These are phyloP conservation scores for Thymus quinquecostatus DNA, from an alignment of 257 asterid species.

Conservation along the genomic window DNA sequence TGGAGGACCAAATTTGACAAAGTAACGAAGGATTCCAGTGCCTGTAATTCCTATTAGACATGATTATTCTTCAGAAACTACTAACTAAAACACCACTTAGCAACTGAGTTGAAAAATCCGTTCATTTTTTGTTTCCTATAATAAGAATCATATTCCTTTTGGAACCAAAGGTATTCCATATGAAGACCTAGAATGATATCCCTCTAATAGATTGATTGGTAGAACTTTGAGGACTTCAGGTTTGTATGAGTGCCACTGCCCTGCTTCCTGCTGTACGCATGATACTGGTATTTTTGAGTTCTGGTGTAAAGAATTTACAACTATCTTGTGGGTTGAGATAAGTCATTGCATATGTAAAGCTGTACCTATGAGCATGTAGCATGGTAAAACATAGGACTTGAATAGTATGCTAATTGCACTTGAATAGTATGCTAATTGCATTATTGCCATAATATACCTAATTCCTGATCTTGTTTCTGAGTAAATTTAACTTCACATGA, in stretches of 20 bases:
- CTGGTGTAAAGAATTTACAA: neutral
- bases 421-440: neutral
- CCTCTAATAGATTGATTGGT: neutral
- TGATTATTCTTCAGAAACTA: too few relatives aligned
- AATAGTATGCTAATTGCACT: neutral
- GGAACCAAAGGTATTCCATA: neutral
- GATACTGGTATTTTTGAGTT: neutral
- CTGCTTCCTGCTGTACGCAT: neutral
- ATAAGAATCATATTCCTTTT: neutral
- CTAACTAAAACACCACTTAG: neutral
- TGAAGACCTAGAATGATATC: neutral
- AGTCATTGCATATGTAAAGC: neutral
- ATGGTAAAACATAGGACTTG: neutral
- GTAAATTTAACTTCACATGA: neutral
- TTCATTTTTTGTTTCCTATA: neutral
- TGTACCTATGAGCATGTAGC: neutral
- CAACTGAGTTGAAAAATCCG: neutral
- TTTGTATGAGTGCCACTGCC: neutral
- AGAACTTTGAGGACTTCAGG: neutral
- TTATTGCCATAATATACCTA: neutral
- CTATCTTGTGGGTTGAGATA: neutral
- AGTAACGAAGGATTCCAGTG: constrained; percentile 2
- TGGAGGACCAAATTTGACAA: neutral
- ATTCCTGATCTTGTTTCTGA: neutral
- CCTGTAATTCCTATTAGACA: neutral